Conservation (phyloP, 352 stramenopile genomes). For the Globisporangium spiculum region DNA sequence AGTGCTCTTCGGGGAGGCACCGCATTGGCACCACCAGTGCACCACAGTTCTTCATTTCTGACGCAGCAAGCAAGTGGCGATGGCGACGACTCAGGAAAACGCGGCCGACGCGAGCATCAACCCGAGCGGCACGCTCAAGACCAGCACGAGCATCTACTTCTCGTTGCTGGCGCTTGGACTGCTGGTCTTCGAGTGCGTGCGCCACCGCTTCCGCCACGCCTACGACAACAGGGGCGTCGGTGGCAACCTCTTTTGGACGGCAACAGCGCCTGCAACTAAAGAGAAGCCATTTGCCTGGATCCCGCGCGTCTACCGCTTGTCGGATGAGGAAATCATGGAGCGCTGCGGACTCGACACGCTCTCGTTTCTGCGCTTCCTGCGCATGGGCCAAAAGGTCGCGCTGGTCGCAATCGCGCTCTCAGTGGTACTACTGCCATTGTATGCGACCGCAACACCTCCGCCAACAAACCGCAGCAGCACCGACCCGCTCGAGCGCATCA, state of each 20-base stretch:
- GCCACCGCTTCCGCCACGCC: constrained; percentile 41
- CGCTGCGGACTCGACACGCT: constrained; percentile 75
- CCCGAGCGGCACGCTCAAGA: constrained; percentile 68
- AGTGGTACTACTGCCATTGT: constrained; percentile 62
- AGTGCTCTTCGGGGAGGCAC: not conserved
- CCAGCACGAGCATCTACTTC: constrained; percentile 65
- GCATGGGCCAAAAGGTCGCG: constrained; percentile 64
- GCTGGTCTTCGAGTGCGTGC: constrained; percentile 61
- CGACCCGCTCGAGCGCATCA: constrained; percentile 63
- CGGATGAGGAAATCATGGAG: constrained; percentile 66
- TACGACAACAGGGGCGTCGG: constrained; percentile 51
- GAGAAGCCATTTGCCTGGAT: constrained; percentile 54
- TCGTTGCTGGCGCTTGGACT: constrained; percentile 42
- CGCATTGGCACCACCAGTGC: not conserved
- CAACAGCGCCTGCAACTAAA: not conserved
- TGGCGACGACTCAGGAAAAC: constrained; percentile 48
- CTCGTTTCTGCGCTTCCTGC: constrained; percentile 67
- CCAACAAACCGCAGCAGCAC: constrained; percentile 21
- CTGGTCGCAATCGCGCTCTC: constrained; percentile 61
- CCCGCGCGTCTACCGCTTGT: constrained; percentile 29
- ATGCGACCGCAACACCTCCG: constrained; percentile 41
- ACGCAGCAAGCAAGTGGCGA: not conserved
- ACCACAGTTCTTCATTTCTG: not conserved
- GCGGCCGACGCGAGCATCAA: constrained; percentile 50
- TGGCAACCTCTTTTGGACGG: constrained; percentile 31